These are phyloP conservation scores for Hypoxylon rubiginosum DNA, from an alignment of 2,329 filamentous ascomycete genomes.

Conservation along the genomic window DNA sequence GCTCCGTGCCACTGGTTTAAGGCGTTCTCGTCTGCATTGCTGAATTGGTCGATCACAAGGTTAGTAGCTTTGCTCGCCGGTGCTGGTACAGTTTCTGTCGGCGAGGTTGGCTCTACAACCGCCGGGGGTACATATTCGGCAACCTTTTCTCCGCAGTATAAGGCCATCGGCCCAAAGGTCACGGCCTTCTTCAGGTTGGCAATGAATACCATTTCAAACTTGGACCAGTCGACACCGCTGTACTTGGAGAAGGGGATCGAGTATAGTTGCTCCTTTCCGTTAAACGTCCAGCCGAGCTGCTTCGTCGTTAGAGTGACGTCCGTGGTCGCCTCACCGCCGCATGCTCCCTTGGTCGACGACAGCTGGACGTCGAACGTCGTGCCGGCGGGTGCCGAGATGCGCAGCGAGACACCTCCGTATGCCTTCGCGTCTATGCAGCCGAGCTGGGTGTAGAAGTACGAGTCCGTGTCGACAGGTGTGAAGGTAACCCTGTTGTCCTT, in stretches of 20 bases:
- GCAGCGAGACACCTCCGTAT: slow-evolving; percentile 69
- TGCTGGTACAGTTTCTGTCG: slow-evolving; percentile 63
- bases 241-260: slow-evolving; percentile 68
- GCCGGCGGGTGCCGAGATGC: slow-evolving; percentile 66
- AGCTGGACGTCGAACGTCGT: slow-evolving; percentile 66
- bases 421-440: slow-evolving; percentile 65
- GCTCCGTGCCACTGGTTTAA: slow-evolving; percentile 75
- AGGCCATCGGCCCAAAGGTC: slow-evolving; percentile 68
- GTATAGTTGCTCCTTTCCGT: slow-evolving; percentile 71
- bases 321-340: slow-evolving; percentile 55
- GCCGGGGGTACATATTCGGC: slow-evolving; percentile 63
- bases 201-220: slow-evolving; percentile 67
- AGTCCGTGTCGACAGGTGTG: slow-evolving; percentile 61
- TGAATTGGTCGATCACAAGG: slow-evolving; percentile 73
- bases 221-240: slow-evolving; percentile 62
- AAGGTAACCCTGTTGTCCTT: slow-evolving; percentile 65
- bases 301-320: slow-evolving; percentile 58
- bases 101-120: slow-evolving; percentile 56
- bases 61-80: slow-evolving; percentile 62
- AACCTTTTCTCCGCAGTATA: slow-evolving; percentile 68
- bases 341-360: slow-evolving; percentile 59
- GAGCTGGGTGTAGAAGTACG: slow-evolving; percentile 71
- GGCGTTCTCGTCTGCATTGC: slow-evolving; percentile 65
- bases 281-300: slow-evolving; percentile 71
- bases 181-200: slow-evolving; percentile 60